Conservation (phyloP, 768 basidiomycete species). For the Hypsizygus marmoreus region DNA sequence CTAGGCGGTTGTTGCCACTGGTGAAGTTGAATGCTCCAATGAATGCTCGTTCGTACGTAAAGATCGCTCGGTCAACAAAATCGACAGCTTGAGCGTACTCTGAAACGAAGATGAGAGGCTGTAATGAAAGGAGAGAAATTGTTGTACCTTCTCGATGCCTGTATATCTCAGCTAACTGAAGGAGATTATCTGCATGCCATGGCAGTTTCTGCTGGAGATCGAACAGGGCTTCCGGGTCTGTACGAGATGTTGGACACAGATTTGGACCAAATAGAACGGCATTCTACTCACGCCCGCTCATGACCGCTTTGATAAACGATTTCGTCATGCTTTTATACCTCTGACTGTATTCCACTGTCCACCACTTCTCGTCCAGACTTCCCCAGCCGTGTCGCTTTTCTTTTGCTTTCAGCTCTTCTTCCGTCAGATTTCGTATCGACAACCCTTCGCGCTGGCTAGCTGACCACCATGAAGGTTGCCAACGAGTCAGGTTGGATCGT, state of each 20-base stretch:
- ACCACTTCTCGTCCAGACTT: slow-evolving; percentile 71
- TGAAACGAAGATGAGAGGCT: slow-evolving; percentile 23
- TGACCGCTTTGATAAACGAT: slow-evolving; percentile 79
- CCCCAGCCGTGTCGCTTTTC: slow-evolving; percentile 37
- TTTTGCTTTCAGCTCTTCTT: slow-evolving; percentile 54
- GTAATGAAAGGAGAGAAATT: background rate
- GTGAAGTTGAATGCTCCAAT: slow-evolving; percentile 86
- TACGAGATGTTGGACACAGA: background rate
- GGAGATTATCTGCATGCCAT: slow-evolving; percentile 91
- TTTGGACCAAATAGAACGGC: background rate
- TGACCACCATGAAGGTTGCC: slow-evolving; percentile 75
- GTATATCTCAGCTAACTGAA: slow-evolving; percentile 84
- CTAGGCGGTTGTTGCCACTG: slow-evolving; percentile 77
- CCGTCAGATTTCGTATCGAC: slow-evolving; percentile 56
- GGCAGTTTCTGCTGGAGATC: slow-evolving; percentile 75
- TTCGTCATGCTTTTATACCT: slow-evolving; percentile 81
- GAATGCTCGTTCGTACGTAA: slow-evolving; percentile 90
- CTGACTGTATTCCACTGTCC: slow-evolving; percentile 86
- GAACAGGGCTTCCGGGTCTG: slow-evolving; percentile 81
- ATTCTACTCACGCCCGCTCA: slow-evolving; percentile 69
- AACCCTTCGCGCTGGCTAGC: slow-evolving; percentile 73
- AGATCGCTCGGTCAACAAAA: slow-evolving; percentile 89
- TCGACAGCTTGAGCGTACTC: slow-evolving; percentile 86
- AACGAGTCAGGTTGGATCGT: slow-evolving; percentile 76
- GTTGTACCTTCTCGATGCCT: slow-evolving; percentile 81